Percentiles rank a stretch among this genome's conserved stretches.
Evolutionary conservation across 768 basidiomycete species (phyloP).

Genomic region (Suillus placidus): DNA sequence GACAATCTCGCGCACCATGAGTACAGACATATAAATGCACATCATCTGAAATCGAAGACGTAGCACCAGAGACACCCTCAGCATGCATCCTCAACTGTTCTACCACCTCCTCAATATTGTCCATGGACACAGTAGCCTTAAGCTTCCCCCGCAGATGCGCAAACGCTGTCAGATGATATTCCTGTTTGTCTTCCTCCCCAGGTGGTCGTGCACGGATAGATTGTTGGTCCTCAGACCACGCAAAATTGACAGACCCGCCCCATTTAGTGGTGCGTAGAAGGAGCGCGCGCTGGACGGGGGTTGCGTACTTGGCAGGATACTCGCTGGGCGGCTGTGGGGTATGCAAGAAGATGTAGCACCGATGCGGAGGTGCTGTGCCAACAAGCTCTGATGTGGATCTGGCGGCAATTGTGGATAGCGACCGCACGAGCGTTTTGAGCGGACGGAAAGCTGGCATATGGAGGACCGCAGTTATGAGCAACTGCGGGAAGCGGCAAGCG

Average conservation of each 20-base stretch:
- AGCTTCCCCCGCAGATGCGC: constrained; percentile 48
- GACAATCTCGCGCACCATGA: constrained; percentile 76
- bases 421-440: neutral
- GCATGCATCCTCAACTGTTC: constrained; percentile 35
- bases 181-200: constrained; percentile 12
- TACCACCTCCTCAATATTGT: constrained; percentile 54
- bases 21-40: constrained; percentile 72
- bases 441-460: neutral
- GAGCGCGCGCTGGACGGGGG: constrained; percentile 54
- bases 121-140: constrained; percentile 48
- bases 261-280: constrained; percentile 46
- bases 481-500: neutral
- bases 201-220: constrained; percentile 14
- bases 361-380: constrained; percentile 57
- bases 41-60: constrained; percentile 19
- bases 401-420: neutral
- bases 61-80: constrained; percentile 16
- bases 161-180: constrained; percentile 54
- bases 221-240: constrained; percentile 45
- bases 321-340: constrained; percentile 47
- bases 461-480: neutral
- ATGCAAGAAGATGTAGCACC: constrained; percentile 59
- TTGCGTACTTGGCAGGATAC: constrained; percentile 51
- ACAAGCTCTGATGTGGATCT: constrained; percentile 31
- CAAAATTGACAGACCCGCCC: constrained; percentile 64